A percentile compares a stretch with the other conserved stretches of the same genome.
phyloP scores from a whole-genome alignment of 768 basidiomycete genomes.

The Auriscalpium vulgare region DNA sequence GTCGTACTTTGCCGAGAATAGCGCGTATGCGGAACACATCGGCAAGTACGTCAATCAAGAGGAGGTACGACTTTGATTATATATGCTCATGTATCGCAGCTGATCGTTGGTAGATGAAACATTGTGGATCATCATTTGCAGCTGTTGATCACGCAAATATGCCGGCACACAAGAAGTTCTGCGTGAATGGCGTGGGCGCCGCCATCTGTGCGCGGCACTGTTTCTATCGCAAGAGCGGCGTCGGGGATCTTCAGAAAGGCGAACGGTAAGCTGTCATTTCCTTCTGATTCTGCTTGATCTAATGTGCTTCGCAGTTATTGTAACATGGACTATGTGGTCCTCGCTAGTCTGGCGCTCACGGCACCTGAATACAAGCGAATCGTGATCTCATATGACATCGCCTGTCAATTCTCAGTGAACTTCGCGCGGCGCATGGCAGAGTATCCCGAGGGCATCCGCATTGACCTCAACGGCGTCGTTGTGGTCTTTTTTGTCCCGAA shows the following conservation, averaged over 20 bases:
- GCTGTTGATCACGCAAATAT: constrained; percentile 3
- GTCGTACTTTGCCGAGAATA: neutral
- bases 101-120: neutral
- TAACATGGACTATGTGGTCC: constrained; percentile 19
- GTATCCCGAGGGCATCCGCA: neutral
- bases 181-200: constrained; percentile 4
- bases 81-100: neutral
- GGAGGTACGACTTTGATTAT: constrained; percentile 19
- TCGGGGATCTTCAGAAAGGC: neutral
- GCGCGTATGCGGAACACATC: neutral
- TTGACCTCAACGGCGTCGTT: neutral
- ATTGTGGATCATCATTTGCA: neutral
- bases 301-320: constrained; percentile 7
- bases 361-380: neutral
- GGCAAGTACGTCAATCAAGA: neutral
- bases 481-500: neutral
- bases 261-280: neutral
- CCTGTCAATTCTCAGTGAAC: neutral
- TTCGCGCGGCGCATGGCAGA: neutral
- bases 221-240: neutral
- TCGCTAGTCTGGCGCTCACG: neutral
- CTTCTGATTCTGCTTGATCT: neutral
- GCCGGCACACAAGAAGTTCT: neutral
- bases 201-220: constrained; percentile 4
- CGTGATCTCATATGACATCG: neutral